Evolutionary conservation across 768 basidiomycete genomes (phyloP).

Genomic region (Mycena chlorophos): DNA sequence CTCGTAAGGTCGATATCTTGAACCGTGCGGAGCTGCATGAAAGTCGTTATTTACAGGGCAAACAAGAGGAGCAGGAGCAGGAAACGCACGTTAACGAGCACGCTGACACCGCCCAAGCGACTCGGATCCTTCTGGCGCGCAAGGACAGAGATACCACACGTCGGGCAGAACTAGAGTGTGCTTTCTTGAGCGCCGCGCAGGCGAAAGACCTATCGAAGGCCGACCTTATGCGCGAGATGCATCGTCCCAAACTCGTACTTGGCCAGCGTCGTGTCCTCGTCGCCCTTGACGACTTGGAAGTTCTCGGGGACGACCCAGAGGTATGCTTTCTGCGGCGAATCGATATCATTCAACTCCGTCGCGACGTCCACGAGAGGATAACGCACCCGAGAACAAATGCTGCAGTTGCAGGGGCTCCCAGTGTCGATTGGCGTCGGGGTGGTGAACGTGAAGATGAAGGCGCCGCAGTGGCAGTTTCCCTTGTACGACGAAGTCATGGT

Average conservation of each 20-base stretch:
- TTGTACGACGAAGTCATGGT: too few relatives aligned
- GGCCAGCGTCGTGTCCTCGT: not conserved
- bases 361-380: not conserved
- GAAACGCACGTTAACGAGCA: conserved; percentile 4
- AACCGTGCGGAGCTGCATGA: conserved; percentile 7
- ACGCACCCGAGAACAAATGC: conserved; percentile 7
- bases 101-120: not conserved
- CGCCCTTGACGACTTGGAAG: not conserved
- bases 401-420: conserved; percentile 1
- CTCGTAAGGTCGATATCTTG: conserved; percentile 3
- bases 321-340: not conserved
- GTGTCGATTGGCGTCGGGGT: conserved; percentile 1
- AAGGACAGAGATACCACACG: conserved; percentile 12
- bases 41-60: not conserved
- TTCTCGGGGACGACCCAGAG: not conserved
- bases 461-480: conserved; percentile 3
- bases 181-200: not conserved
- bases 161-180: conserved; percentile 12
- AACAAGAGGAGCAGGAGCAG: not conserved
- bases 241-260: not conserved
- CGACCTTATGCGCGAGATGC: not conserved
- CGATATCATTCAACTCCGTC: not conserved
- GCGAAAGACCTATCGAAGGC: too few relatives aligned
- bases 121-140: not conserved
- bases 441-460: not conserved